phyloP scores from a whole-genome alignment of 306 rosid genomes.

The Acacia acuminata region DNA sequence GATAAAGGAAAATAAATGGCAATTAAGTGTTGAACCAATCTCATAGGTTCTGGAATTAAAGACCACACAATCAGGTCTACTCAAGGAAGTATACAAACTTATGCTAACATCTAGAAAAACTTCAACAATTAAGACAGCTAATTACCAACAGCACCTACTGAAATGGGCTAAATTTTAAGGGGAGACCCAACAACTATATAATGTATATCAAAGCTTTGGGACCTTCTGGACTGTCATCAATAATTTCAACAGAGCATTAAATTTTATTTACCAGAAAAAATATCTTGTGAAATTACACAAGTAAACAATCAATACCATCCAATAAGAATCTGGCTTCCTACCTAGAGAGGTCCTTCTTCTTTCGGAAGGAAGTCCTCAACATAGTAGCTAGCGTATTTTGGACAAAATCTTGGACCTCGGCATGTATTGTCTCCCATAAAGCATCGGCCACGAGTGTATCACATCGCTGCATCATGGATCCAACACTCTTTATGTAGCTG shows the following conservation, averaged over 20 bases:
- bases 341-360: constrained; percentile 98
- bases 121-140: neutral
- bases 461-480: constrained; percentile 93
- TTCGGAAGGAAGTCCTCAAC: constrained; percentile 92
- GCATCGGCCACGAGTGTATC: constrained; percentile 97
- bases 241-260: constrained; percentile 1
- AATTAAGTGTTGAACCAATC: neutral
- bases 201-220: constrained; percentile 13
- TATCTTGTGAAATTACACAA: constrained; percentile 18
- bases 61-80: neutral
- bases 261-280: constrained; percentile 10
- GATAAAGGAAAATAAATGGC: neutral
- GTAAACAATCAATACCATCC: constrained; percentile 5
- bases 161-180: neutral
- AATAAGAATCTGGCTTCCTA: constrained; percentile 37
- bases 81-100: neutral
- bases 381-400: constrained; percentile 93
- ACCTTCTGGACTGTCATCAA: constrained; percentile 18
- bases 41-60: neutral
- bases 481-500: constrained; percentile 94
- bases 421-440: constrained; percentile 97
- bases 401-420: constrained; percentile 99
- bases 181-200: neutral
- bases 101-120: neutral
- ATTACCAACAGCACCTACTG: neutral